Evolutionary conservation across 23 red algal species (phyloP).

Genomic region (Cyanidiococcus yangmingshanensis): DNA sequence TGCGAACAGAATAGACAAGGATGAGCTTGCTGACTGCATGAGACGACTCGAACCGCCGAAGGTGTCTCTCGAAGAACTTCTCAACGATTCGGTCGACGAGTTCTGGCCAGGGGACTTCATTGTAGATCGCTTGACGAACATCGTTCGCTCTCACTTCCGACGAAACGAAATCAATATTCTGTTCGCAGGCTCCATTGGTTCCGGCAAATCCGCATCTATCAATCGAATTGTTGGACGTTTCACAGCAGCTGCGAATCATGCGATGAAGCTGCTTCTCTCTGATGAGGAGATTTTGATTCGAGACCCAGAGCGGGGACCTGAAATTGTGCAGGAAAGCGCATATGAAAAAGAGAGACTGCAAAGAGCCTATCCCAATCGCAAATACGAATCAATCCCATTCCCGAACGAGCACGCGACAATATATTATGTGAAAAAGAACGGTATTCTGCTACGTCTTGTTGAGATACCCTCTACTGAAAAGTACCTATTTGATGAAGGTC

Average conservation of each 20-base stretch:
- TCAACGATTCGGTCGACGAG: not conserved
- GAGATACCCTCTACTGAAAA: not conserved
- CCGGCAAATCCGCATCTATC: not conserved
- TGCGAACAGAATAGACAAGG: not conserved
- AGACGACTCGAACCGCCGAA: not conserved
- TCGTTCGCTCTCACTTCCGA: not conserved
- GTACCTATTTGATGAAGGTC: not conserved
- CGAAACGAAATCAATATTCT: not conserved
- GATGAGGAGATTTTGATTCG: not conserved
- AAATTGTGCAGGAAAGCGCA: not conserved
- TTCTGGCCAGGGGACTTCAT: not conserved
- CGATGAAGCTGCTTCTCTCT: not conserved
- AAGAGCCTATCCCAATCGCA: not conserved
- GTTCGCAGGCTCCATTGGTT: constrained; percentile 1
- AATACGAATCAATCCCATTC: not conserved
- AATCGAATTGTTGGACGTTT: not conserved
- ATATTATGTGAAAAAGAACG: not conserved
- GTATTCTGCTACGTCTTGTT: not conserved
- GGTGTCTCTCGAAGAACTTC: not conserved
- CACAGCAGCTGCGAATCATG: not conserved
- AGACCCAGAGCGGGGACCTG: constrained; percentile 1
- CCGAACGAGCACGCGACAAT: not conserved
- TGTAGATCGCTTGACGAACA: not conserved
- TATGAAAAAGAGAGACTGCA: not conserved
- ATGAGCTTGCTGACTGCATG: not conserved